Evolutionary conservation across 192 early-diverging fungal species (phyloP).

Genomic region (Haplosporangium gracile): DNA sequence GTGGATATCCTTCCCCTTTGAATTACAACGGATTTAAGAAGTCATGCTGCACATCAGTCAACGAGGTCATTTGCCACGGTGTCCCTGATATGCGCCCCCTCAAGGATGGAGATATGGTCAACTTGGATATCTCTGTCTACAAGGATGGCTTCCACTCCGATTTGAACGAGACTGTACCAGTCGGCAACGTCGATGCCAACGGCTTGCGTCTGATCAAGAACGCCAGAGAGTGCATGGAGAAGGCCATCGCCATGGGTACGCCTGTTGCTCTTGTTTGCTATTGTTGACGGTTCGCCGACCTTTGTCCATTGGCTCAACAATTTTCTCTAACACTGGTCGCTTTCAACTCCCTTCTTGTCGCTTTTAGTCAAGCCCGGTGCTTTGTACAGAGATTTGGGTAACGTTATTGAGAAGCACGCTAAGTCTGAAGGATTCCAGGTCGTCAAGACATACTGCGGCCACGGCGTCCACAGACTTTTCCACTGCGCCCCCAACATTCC

Average conservation of each 20-base stretch:
- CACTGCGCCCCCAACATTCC: slow-evolving; percentile 93
- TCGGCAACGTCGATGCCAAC: slow-evolving; percentile 88
- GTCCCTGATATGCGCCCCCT: slow-evolving; percentile 96
- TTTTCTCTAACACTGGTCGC: background rate
- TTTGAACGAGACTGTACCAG: slow-evolving; percentile 92
- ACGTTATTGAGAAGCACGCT: slow-evolving; percentile 90
- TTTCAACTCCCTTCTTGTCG: background rate
- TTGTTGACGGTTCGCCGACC: background rate
- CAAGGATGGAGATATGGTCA: slow-evolving; percentile 96
- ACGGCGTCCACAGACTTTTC: slow-evolving; percentile 90
- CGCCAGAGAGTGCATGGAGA: slow-evolving; percentile 89
- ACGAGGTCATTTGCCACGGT: slow-evolving; percentile 94
- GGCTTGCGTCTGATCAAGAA: slow-evolving; percentile 83
- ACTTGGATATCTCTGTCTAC: slow-evolving; percentile 92
- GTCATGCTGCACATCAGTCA: slow-evolving; percentile 87
- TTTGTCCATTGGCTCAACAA: no score
- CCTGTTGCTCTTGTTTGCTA: background rate
- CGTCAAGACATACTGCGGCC: slow-evolving; percentile 92
- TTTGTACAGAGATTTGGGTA: slow-evolving; percentile 93
- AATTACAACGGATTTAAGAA: slow-evolving; percentile 98
- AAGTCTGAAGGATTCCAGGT: slow-evolving; percentile 90
- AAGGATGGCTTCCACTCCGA: slow-evolving; percentile 96
- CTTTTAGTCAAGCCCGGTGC: slow-evolving; percentile 88
- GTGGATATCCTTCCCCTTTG: slow-evolving; percentile 94
- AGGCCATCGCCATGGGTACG: slow-evolving; percentile 90